Conservation (phyloP, 2,329 filamentous ascomycete species). For the Furcasterigmium sp. region DNA sequence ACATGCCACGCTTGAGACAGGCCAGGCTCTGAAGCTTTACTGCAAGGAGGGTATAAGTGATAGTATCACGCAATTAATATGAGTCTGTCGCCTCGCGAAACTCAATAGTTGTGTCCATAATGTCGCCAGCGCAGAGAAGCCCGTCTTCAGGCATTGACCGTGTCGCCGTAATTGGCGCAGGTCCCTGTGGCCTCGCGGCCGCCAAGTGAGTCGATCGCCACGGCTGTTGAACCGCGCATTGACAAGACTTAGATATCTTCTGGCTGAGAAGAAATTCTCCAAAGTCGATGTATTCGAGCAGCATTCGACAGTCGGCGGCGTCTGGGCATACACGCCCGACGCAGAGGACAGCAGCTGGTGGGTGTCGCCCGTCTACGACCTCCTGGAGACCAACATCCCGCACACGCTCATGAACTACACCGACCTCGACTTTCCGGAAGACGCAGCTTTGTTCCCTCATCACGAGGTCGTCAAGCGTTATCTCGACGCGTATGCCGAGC, state of each 20-base stretch:
- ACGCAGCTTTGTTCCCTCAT: slow-evolving; percentile 60
- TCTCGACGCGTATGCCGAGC: slow-evolving; percentile 57
- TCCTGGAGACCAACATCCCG: slow-evolving; percentile 72
- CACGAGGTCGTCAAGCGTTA: slow-evolving; percentile 61
- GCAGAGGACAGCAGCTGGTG: slow-evolving; percentile 46
- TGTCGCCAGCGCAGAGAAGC: slow-evolving; percentile 13
- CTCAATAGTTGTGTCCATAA: slow-evolving; percentile 1
- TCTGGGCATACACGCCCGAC: slow-evolving; percentile 61
- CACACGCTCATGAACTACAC: slow-evolving; percentile 66
- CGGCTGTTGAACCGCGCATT: background rate
- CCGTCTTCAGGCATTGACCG: slow-evolving; percentile 28
- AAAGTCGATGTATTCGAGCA: slow-evolving; percentile 68
- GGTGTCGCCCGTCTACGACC: slow-evolving; percentile 66
- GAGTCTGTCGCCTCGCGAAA: too few relatives aligned
- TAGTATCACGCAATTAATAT: too few relatives aligned
- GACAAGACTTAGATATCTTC: slow-evolving; percentile 52
- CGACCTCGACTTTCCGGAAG: slow-evolving; percentile 52
- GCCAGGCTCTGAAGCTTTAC: too few relatives aligned
- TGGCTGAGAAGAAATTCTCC: slow-evolving; percentile 57
- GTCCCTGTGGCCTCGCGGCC: slow-evolving; percentile 62
- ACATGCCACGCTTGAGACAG: too few relatives aligned
- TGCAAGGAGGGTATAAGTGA: too few relatives aligned
- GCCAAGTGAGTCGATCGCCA: slow-evolving; percentile 27
- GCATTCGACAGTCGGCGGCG: slow-evolving; percentile 57
- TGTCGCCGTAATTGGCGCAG: slow-evolving; percentile 69